A percentile compares a stretch with the other conserved stretches of the same genome.
These are phyloP conservation scores for Sporothrix humicola DNA, from an alignment of 2,329 filamentous ascomycete genomes.

Conservation along the genomic window DNA sequence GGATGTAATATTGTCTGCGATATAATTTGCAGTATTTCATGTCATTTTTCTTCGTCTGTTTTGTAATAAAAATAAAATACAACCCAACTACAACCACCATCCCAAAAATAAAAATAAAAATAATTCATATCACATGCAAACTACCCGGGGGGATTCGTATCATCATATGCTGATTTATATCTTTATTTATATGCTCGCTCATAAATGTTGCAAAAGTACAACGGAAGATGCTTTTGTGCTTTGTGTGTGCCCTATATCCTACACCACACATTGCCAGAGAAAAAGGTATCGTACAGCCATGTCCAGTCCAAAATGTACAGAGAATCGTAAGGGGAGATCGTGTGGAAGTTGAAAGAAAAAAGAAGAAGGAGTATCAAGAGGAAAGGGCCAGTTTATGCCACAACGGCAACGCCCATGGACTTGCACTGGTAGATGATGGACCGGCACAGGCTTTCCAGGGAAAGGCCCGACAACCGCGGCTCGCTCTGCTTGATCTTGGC, in stretches of 20 bases:
- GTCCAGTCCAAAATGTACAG: conserved; percentile 26
- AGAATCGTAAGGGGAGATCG: neutral
- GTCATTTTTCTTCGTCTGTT: too few relatives aligned
- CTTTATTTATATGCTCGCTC: conserved; percentile 24
- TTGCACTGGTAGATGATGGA: conserved; percentile 76
- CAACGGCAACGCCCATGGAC: conserved; percentile 74
- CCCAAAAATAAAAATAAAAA: too few relatives aligned
- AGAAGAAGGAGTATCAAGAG: neutral
- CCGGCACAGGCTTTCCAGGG: conserved; percentile 73
- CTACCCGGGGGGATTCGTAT: too few relatives aligned
- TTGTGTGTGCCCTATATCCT: conserved; percentile 28
- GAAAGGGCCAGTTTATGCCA: conserved; percentile 54
- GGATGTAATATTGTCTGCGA: too few relatives aligned
- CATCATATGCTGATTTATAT: neutral
- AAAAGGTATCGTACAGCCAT: conserved; percentile 28
- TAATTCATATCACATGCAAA: too few relatives aligned
- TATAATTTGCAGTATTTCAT: too few relatives aligned
- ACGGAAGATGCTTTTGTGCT: conserved; percentile 6
- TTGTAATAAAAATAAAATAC: too few relatives aligned
- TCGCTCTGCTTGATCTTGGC: conserved; percentile 92
- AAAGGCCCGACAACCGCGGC: conserved; percentile 72
- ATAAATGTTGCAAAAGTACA: conserved; percentile 23
- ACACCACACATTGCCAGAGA: conserved; percentile 20
- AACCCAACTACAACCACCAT: too few relatives aligned
- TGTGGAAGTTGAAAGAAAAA: neutral